Conservation (phyloP, 345 rosid species). For the Reutealis trisperma region DNA sequence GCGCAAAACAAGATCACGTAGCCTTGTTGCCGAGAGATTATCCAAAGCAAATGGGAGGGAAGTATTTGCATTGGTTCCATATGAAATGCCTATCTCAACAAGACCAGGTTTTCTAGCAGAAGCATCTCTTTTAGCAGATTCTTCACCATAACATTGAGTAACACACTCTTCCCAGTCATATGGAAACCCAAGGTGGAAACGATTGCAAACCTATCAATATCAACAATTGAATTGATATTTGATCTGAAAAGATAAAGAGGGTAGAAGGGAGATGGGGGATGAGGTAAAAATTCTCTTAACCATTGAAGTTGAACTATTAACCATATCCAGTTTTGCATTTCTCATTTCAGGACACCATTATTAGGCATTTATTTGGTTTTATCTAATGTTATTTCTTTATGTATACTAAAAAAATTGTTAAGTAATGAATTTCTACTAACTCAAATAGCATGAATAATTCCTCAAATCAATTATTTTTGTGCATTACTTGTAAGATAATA, state of each 20-base stretch:
- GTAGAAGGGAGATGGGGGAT: background rate
- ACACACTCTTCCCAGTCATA: conserved; percentile 44
- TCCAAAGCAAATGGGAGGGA: conserved; percentile 26
- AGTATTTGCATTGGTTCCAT: conserved; percentile 15
- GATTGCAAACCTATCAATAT: conserved; percentile 42
- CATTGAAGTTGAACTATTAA: background rate
- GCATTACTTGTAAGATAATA: background rate
- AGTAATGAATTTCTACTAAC: background rate
- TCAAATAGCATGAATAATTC: background rate
- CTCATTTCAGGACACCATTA: background rate
- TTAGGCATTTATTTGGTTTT: background rate
- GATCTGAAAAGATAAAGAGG: background rate
- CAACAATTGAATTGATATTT: background rate
- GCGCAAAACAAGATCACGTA: conserved; percentile 36
- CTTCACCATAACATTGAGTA: conserved; percentile 17
- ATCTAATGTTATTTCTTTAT: background rate
- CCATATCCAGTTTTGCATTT: too few relatives aligned
- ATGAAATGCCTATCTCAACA: background rate
- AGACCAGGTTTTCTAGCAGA: background rate
- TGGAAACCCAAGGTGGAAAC: conserved; percentile 54
- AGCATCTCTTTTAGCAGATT: conserved; percentile 10
- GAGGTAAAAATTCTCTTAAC: background rate
- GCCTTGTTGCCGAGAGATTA: conserved; percentile 31
- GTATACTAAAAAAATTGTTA: background rate
- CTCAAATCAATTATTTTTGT: background rate